Evolutionary conservation across 2,329 filamentous ascomycete genomes (phyloP), one percentile per base, ranked within the genome.

Genomic region (Atkinsonella texensis): DNA sequence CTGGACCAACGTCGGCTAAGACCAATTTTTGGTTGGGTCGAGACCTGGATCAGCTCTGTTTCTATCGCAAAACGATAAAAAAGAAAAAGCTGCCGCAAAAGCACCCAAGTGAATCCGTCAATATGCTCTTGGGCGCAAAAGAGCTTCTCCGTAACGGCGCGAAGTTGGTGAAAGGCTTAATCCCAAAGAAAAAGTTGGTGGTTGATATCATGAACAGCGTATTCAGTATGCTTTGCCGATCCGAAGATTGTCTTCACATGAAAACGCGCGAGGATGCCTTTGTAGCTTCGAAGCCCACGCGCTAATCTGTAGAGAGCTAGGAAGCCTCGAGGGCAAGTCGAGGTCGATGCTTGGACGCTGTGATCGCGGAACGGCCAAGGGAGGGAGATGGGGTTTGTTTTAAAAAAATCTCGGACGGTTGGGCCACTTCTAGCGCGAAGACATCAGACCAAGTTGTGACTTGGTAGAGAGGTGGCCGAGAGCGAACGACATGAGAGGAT

Each of bases 341-440:
- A 48, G 48, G 46, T 52, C 52, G 49, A 48, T 48, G 52, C 52
- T 42, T 35, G 31, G 43, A 47, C 50, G 50, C 49, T 47, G 38
- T 32, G 49, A 38, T 54, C 52, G 39, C 50, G 46, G 42, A 45
- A 48, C 18, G 52, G 52, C 32, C 46, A 42, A 52, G 39, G 43
- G 32, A 54, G 39, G 31, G 46, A 23, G 48, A 49, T 49, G 6
- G 43, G 40, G 41, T 52, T 42, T 47, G 39, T 38, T 28, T 28
- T 28, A 28, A 28, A 8, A 28, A 47, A 46, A 50, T 35, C 7
- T 33, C 13, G 18, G 18, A 28, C 33, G 20, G 49, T 47, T 46
- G 33, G 44, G 31, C 48, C 20, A 41, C 31, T 47, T 35, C 39
- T 46, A 12, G 33, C 2, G 32, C 31, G 9, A 8, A 20, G 10